Percentiles rank a stretch among this genome's conserved stretches.
Conservation (phyloP, 495 filamentous ascomycete species). For the Glonium stellatum region DNA sequence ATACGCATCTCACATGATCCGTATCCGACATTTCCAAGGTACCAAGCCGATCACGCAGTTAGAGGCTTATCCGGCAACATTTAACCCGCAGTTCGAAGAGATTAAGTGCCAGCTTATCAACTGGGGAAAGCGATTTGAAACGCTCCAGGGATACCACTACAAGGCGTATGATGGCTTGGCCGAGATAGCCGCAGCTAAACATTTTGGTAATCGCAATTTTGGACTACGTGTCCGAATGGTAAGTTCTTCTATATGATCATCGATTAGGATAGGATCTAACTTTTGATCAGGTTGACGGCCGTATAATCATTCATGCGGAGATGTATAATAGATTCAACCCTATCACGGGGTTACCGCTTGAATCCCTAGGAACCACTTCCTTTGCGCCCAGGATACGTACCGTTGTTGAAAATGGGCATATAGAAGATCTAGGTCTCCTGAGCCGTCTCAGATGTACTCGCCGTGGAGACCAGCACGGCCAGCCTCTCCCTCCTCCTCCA, state of each 20-base stretch:
- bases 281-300: conserved; percentile 16
- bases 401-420: not conserved
- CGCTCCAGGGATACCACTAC: conserved; percentile 53
- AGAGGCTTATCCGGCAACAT: conserved; percentile 49
- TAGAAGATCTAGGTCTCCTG: no score
- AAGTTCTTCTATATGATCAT: not conserved
- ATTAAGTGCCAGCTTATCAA: conserved; percentile 31
- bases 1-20: conserved; percentile 39
- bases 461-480: no score
- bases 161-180: conserved; percentile 43
- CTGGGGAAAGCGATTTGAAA: conserved; percentile 32
- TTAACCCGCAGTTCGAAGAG: conserved; percentile 41
- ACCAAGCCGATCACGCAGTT: conserved; percentile 50
- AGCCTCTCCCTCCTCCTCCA: no score
- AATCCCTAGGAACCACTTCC: conserved; percentile 10
- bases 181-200: not conserved
- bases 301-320: conserved; percentile 22
- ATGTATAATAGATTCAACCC: conserved; percentile 23
- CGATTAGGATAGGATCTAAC: not conserved
- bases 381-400: conserved; percentile 10
- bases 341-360: not conserved
- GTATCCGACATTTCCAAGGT: conserved; percentile 44
- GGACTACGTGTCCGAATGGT: not conserved
- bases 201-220: conserved; percentile 3
- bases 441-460: no score